These are phyloP conservation scores for Jaapia argillacea DNA, from an alignment of 768 basidiomycete species.

Conservation along the genomic window DNA sequence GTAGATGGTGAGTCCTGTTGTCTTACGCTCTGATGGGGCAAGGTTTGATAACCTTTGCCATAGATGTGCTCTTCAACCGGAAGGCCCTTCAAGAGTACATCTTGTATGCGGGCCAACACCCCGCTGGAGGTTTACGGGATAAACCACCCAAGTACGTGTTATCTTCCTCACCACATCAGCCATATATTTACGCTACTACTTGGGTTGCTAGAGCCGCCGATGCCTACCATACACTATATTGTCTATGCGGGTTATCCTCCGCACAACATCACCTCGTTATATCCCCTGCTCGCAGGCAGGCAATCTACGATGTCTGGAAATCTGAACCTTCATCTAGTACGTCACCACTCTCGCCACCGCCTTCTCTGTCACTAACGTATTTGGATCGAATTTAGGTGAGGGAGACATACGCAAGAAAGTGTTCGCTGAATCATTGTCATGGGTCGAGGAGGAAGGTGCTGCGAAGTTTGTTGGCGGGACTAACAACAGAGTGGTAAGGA, in stretches of 20 bases:
- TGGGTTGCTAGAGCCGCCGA: slow-evolving; percentile 60
- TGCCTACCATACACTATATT: slow-evolving; percentile 91
- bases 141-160: slow-evolving; percentile 82
- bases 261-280: slow-evolving; percentile 74
- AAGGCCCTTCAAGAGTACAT: slow-evolving; percentile 81
- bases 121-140: slow-evolving; percentile 81
- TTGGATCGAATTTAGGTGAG: slow-evolving; percentile 5
- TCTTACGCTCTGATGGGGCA: not conserved
- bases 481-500: slow-evolving; percentile 54
- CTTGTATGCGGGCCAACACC: slow-evolving; percentile 76
- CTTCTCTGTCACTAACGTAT: not conserved
- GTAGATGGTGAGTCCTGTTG: slow-evolving; percentile 45
- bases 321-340: slow-evolving; percentile 10
- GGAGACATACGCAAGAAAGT: slow-evolving; percentile 30
- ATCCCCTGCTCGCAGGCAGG: slow-evolving; percentile 25
- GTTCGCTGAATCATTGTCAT: slow-evolving; percentile 48
- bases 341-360: slow-evolving; percentile 8
- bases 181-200: not conserved
- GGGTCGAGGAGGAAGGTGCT: slow-evolving; percentile 58
- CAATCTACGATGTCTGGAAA: slow-evolving; percentile 30
- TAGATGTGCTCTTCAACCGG: slow-evolving; percentile 45
- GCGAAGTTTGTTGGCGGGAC: slow-evolving; percentile 46
- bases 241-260: slow-evolving; percentile 79
- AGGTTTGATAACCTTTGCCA: slow-evolving; percentile 4
- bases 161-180: not conserved